Conservation (phyloP, 805 yeast genomes). For the Scheffersomyces ergatensis region DNA sequence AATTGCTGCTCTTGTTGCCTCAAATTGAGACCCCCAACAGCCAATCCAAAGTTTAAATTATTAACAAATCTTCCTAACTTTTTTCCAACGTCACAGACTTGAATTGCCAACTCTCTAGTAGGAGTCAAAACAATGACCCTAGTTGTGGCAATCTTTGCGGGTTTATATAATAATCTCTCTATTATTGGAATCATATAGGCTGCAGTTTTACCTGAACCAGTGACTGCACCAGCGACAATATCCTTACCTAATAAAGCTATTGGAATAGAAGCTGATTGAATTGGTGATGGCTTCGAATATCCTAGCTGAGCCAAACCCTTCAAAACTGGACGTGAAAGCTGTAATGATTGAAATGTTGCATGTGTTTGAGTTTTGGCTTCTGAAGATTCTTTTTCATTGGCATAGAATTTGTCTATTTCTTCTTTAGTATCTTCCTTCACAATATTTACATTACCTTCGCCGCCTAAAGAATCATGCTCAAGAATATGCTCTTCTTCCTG, state of each 20-base stretch:
- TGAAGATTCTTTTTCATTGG: conserved; percentile 49
- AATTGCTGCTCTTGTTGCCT: conserved; percentile 95
- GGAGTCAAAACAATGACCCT: conserved; percentile 91
- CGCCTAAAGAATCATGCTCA: conserved; percentile 22
- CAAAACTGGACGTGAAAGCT: conserved; percentile 85
- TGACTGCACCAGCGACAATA: conserved; percentile 97
- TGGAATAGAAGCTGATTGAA: conserved; percentile 92
- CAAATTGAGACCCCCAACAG: conserved; percentile 96
- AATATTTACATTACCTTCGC: conserved; percentile 19
- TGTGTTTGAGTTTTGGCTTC: conserved; percentile 50
- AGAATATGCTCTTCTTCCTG: conserved; percentile 11
- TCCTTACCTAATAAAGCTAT: conserved; percentile 92
- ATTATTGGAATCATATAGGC: conserved; percentile 96
- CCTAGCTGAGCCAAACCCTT: conserved; percentile 81
- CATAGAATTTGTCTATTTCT: conserved; percentile 78
- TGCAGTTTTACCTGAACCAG: conserved; percentile 99
- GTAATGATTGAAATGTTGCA: conserved; percentile 69
- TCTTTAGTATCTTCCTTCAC: conserved; percentile 64
- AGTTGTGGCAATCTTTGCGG: conserved; percentile 80
- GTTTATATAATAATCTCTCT: conserved; percentile 87
- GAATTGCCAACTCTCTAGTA: conserved; percentile 97
- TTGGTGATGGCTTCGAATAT: conserved; percentile 86
- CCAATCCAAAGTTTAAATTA: conserved; percentile 83
- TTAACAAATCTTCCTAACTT: conserved; percentile 75
- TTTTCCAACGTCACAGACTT: conserved; percentile 90